These are phyloP conservation scores for Phytophthora sojae DNA, from an alignment of 352 stramenopile species.

Conservation along the genomic window DNA sequence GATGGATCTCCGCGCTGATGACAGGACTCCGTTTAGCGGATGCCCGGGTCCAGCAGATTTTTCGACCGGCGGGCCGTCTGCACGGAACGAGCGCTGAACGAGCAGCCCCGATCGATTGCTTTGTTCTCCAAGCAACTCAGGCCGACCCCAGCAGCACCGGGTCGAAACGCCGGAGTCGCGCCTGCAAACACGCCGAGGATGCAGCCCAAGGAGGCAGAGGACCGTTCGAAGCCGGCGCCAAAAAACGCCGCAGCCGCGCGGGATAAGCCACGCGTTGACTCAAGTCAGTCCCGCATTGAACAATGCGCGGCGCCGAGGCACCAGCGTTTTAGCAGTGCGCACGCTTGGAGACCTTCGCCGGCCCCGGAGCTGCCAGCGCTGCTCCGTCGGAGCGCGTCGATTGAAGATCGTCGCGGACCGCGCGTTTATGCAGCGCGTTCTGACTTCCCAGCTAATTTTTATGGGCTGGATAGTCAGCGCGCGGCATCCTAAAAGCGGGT, in stretches of 20 bases:
- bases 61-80: slow-evolving; percentile 21
- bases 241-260: background rate
- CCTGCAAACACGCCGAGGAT: too few species aligned
- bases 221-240: background rate
- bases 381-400: slow-evolving; percentile 14
- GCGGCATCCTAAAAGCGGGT: slow-evolving; percentile 15
- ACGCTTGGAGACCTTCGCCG: background rate
- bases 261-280: background rate
- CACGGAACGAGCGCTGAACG: slow-evolving; percentile 18
- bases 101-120: background rate
- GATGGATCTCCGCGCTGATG: too few species aligned
- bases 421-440: slow-evolving; percentile 31
- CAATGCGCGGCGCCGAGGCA: background rate
- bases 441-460: slow-evolving; percentile 37
- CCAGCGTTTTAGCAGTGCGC: background rate
- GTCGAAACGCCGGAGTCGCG: slow-evolving; percentile 14
- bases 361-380: slow-evolving; percentile 11
- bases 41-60: slow-evolving; percentile 5
- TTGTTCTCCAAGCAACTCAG: slow-evolving; percentile 16
- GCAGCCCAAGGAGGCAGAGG: slow-evolving; percentile 17
- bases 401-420: slow-evolving; percentile 29
- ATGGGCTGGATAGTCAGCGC: slow-evolving; percentile 30
- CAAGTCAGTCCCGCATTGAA: background rate
- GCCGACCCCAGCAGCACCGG: background rate
- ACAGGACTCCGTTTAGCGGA: too few species aligned